phyloP scores from a whole-genome alignment of 1,284 basidiomycete genomes.

The Thelephora terrestris region DNA sequence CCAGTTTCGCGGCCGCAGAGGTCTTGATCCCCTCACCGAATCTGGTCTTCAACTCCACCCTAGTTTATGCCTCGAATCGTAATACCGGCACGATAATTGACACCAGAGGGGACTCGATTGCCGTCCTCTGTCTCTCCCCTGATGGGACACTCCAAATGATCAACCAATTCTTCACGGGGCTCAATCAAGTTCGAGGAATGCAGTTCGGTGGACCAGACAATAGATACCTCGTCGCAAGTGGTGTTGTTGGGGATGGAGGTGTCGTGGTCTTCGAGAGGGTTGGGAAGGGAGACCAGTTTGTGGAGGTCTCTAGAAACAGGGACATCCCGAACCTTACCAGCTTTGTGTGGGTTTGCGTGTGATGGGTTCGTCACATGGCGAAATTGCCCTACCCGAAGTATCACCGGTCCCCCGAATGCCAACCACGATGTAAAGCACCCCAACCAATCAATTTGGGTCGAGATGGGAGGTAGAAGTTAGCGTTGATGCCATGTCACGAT shows the following conservation, averaged over 20 bases:
- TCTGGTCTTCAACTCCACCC: constrained; percentile 21
- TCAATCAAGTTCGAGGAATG: constrained; percentile 56
- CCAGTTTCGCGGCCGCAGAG: constrained; percentile 44
- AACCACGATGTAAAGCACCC: too few species aligned
- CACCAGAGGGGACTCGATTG: constrained; percentile 27
- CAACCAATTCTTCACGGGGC: constrained; percentile 50
- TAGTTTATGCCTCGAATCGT: constrained; percentile 31
- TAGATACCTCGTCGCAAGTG: constrained; percentile 46
- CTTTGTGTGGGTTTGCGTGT: constrained; percentile 33
- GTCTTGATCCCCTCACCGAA: constrained; percentile 23
- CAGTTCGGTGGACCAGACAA: constrained; percentile 42
- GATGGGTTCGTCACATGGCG: neutral
- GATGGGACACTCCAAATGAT: constrained; percentile 24
- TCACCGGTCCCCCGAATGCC: too few species aligned
- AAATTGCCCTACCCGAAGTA: too few species aligned
- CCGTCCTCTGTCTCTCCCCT: constrained; percentile 22
- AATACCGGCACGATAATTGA: constrained; percentile 26
- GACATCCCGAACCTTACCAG: constrained; percentile 40
- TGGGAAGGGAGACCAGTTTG: constrained; percentile 41
- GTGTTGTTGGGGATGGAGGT: constrained; percentile 41
- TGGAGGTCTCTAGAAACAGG: constrained; percentile 40
- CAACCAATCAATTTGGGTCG: too few species aligned
- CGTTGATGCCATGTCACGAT: too few species aligned
- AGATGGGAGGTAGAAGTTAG: too few species aligned
- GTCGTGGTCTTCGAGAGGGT: constrained; percentile 44